phyloP scores from a whole-genome alignment of 805 yeast genomes.

The Vanderwaltozyma verrucispora region DNA sequence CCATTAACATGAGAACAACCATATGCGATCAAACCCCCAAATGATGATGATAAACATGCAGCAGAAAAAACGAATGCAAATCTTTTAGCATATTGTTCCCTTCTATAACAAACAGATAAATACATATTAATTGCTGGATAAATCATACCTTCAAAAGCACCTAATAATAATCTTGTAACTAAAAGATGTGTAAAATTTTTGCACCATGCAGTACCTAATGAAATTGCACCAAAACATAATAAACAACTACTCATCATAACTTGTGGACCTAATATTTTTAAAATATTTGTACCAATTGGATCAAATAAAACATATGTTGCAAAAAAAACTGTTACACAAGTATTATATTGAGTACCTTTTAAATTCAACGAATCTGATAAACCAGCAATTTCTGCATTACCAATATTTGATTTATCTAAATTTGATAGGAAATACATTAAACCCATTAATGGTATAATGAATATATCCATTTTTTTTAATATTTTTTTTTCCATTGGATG shows the following conservation, averaged over 20 bases:
- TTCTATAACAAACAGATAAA: slow-evolving; percentile 37
- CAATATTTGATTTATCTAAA: slow-evolving; percentile 47
- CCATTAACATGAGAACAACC: slow-evolving; percentile 36
- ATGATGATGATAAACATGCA: slow-evolving; percentile 44
- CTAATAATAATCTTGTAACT: slow-evolving; percentile 39
- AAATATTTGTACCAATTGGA: slow-evolving; percentile 31
- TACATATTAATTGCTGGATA: slow-evolving; percentile 41
- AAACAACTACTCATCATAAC: slow-evolving; percentile 27
- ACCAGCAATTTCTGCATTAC: slow-evolving; percentile 50
- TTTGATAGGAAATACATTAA: slow-evolving; percentile 36
- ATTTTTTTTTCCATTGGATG: slow-evolving; percentile 28
- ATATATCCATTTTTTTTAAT: slow-evolving; percentile 34
- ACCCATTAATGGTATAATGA: slow-evolving; percentile 35
- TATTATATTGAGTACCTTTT: slow-evolving; percentile 32
- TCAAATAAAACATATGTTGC: slow-evolving; percentile 35
- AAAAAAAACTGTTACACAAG: slow-evolving; percentile 36
- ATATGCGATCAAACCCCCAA: slow-evolving; percentile 44
- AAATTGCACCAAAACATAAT: slow-evolving; percentile 31
- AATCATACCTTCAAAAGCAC: slow-evolving; percentile 42
- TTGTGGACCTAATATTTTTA: slow-evolving; percentile 31
- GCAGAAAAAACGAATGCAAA: slow-evolving; percentile 41
- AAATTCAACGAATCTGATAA: slow-evolving; percentile 33
- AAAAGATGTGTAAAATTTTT: slow-evolving; percentile 34
- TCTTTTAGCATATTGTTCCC: slow-evolving; percentile 39
- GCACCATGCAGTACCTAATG: slow-evolving; percentile 36